Base-by-base conservation (phyloP, 139 green algal species). In the Spirogloea muscicola region DNA sequence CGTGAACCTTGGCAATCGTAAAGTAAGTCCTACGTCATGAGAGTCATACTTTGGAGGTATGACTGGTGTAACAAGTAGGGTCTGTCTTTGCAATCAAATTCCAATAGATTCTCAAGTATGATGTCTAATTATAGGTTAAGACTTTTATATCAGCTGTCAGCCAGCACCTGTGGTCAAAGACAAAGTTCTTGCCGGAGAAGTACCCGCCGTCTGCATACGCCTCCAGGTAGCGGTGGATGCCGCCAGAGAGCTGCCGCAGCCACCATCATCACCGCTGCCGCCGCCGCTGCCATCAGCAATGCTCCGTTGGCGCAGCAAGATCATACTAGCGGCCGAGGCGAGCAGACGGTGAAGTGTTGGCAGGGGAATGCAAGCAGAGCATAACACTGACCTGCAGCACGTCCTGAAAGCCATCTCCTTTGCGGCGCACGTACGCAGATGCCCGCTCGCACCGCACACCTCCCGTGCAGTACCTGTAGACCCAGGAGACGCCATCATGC, bases 161-260 rank as follows among this genome's bases (percentile, higher is more conserved):
- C 62, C 10, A 62, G 21, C 41, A 70, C 64, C 89, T 69, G 13
- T 88, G 84, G 31, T 94, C 89, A 70, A 91, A 94, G 21, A 93
- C 88, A 63, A 94, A 94, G 69, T 91, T 91, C 67, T 89, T 91
- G 21, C 90, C 90, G 0, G 33, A 41, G 73, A 95, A 95, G 57
- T 87, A 84, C 18, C 90, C 88, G 9, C 84, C 86, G 42, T 90
- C 82, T 0, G 80, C 80, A 51, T 89, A 95, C 1, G 76, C 80
- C 73, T 94, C 88, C 7, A 95, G 64, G 71, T 95, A 95, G 38
- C 89, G 80, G 65, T 91, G 79, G 33, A 95, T 92, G 48, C 90
- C 90, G 25, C 89, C 89, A 5, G 51, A 68, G 10, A 85, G 79
- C 75, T 84, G 77, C 38, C 38, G 6, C 68, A 33, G 49, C 16